Base-by-base conservation (phyloP, 768 basidiomycete genomes). In the Astraeus odoratus region DNA sequence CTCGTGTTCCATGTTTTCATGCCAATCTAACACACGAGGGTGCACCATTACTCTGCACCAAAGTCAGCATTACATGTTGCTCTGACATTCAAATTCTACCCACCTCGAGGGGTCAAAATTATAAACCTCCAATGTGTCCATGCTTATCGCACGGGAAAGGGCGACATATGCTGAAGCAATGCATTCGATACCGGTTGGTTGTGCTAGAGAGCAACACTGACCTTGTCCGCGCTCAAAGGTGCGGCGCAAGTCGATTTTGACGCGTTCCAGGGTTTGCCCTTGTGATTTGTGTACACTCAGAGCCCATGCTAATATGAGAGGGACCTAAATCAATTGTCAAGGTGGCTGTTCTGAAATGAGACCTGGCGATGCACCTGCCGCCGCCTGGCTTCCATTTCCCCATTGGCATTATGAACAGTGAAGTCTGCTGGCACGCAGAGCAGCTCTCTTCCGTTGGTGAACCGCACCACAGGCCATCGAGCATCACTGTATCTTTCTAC, bases 251-350 rank as follows among this genome's bases (percentile, higher is more conserved):
- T 93, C 81, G 3, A 93, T 85, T 48, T 81, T 85, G 46, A 93
- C 88, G 39, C 88, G 72, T 41, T 88, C 78, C 35, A 95, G 66
- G 0, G 92, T 94, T 61, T 93, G 91, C 0, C 92, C 92, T 30
- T 95, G 92, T 4, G 83, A 84, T 58, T 94, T 94, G 66, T 93
- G 89, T 27, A 93, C 81, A 39, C 82, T 84, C 58, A 93, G 70
- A 0, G 90, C 89, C 86, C 89, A 93, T 0, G 91, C 81, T n/a
- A 91, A 66, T 41, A 82, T 81, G 5, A 84, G 52, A 2, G 78
- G 77, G 8, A 81, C 52, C 75, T 78, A 29, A 24, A 51, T 33
- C 23, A 39, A 27, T 8, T n/a, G 15, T 19, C 12, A 19, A 8
- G 39, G 8, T n/a, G n/a, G n/a, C 23, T 18, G 25, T 16, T 12